phyloP scores from a whole-genome alignment of 495 filamentous ascomycete species.

The Neurospora hispaniola region DNA sequence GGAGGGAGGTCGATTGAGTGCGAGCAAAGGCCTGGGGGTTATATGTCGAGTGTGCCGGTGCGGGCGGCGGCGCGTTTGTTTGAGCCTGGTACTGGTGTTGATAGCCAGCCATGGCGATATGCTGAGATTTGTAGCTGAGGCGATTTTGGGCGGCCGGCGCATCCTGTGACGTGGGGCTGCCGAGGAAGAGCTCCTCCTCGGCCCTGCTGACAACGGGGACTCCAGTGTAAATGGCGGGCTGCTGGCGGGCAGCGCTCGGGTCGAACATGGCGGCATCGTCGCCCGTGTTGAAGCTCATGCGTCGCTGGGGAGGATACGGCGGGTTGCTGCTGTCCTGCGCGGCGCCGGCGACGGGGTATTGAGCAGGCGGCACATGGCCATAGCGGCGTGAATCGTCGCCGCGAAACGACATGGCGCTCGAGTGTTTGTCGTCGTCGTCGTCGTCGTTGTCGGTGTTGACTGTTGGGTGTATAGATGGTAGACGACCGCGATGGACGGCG shows the following conservation, averaged over 20 bases:
- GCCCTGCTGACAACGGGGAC: constrained; percentile 10
- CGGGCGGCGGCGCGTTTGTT: constrained; percentile 29
- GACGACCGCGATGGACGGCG: not conserved
- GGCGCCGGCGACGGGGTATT: constrained; percentile 38
- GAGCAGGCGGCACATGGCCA: constrained; percentile 46
- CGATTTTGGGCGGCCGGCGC: constrained; percentile 24
- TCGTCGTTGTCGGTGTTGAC: not conserved
- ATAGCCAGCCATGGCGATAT: constrained; percentile 44
- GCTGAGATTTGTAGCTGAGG: constrained; percentile 36
- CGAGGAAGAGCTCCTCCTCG: constrained; percentile 42
- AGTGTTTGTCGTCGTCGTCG: not conserved
- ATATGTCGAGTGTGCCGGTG: constrained; percentile 51
- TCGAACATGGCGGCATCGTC: constrained; percentile 54
- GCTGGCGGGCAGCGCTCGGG: constrained; percentile 17
- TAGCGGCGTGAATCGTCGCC: constrained; percentile 46
- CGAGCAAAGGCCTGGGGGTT: constrained; percentile 75
- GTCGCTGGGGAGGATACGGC: constrained; percentile 36
- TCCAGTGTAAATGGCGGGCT: constrained; percentile 8
- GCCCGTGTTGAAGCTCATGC: constrained; percentile 68
- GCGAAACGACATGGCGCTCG: constrained; percentile 42
- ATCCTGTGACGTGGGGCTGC: constrained; percentile 24
- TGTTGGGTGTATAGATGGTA: not conserved
- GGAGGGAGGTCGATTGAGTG: constrained; percentile 45
- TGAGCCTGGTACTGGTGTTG: constrained; percentile 46
- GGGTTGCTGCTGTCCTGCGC: constrained; percentile 18